These are phyloP conservation scores for Coniochaeta sp. DNA, from an alignment of 2,329 filamentous ascomycete genomes.

Conservation along the genomic window DNA sequence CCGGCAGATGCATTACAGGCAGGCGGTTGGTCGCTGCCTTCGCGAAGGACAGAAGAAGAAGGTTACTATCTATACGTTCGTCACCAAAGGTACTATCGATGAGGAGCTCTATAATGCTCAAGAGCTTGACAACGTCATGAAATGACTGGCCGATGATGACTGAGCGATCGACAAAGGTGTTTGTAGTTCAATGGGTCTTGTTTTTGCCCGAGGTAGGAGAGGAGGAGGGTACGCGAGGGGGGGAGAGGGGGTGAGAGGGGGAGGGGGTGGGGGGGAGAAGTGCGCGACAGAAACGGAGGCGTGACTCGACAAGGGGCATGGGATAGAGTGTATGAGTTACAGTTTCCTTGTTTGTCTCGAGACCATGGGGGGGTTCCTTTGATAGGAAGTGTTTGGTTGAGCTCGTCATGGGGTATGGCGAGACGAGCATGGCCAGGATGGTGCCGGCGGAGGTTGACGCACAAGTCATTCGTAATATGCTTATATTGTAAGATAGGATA, in stretches of 20 bases:
- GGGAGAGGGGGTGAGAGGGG: no score
- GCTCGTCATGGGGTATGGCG: no score
- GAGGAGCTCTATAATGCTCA: slow-evolving; percentile 11
- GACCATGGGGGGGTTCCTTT: neutral
- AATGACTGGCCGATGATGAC: neutral
- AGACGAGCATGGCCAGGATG: no score
- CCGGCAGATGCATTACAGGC: slow-evolving; percentile 26
- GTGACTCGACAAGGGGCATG: neutral
- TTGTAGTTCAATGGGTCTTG: no score
- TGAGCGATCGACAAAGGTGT: neutral
- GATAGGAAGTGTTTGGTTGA: no score
- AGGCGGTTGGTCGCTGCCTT: slow-evolving; percentile 30
- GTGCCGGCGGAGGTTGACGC: neutral
- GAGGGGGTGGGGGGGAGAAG: no score
- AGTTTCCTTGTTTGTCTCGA: neutral
- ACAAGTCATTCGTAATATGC: neutral
- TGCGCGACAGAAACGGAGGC: no score
- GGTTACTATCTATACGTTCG: slow-evolving; percentile 31
- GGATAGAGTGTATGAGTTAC: neutral
- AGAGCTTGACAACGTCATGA: neutral
- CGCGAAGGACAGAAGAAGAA: slow-evolving; percentile 29
- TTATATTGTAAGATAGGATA: neutral
- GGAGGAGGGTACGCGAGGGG: no score
- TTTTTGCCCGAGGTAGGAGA: no score
- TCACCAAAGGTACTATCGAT: slow-evolving; percentile 28